Conservation (phyloP, 345 rosid species). For the Punica granatum region DNA sequence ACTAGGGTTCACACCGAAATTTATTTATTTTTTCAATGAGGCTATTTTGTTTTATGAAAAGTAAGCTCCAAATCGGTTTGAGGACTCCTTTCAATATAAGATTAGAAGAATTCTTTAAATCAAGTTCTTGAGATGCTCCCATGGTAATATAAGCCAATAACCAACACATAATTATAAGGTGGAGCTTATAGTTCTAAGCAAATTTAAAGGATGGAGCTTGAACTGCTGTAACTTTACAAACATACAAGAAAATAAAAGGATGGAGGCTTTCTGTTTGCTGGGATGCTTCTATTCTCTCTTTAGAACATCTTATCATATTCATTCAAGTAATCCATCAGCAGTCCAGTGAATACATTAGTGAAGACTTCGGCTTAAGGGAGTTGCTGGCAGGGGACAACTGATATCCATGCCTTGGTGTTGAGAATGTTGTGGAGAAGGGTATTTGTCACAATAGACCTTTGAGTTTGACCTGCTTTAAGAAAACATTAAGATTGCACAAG, state of each 20-base stretch:
- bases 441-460: slow-evolving; percentile 63
- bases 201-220: no score
- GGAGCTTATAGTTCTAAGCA: no score
- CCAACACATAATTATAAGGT: slow-evolving; percentile 52
- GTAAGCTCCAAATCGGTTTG: no score
- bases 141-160: slow-evolving; percentile 74
- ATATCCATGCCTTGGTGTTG: slow-evolving; percentile 80
- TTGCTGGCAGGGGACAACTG: slow-evolving; percentile 64
- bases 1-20: no score
- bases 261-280: neutral
- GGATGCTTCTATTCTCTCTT: neutral
- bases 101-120: neutral
- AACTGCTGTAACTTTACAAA: neutral
- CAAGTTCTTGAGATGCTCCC: slow-evolving; percentile 56
- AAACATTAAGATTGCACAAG: slow-evolving; percentile 10
- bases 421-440: slow-evolving; percentile 58
- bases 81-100: no score
- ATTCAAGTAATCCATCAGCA: slow-evolving; percentile 87
- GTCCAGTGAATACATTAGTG: slow-evolving; percentile 53
- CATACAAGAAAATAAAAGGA: neutral
- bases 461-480: slow-evolving; percentile 41
- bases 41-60: no score
- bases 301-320: slow-evolving; percentile 62
- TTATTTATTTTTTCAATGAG: no score
- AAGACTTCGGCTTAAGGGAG: slow-evolving; percentile 79